Evolutionary conservation across 2,329 filamentous ascomycete genomes (phyloP).

Genomic region (Pseudogymnoascus sp.): DNA sequence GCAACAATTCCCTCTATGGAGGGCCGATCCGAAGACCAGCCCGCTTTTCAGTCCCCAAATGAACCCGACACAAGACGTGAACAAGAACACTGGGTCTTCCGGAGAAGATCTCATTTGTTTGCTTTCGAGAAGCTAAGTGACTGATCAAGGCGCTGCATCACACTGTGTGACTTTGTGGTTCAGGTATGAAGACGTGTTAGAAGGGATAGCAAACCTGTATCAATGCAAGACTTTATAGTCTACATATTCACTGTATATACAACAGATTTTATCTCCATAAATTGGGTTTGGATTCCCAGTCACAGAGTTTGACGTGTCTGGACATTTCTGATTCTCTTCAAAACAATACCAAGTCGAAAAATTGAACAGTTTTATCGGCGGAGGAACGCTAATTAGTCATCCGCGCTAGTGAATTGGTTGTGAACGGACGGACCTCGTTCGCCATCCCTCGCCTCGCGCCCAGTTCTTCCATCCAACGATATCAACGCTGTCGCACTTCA

Average conservation of each 20-base stretch:
- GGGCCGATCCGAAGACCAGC: constrained; percentile 27
- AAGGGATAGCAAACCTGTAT: neutral
- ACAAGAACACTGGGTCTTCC: constrained; percentile 35
- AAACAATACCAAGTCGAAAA: neutral
- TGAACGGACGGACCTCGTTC: neutral
- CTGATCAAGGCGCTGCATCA: constrained; percentile 31
- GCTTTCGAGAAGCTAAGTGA: constrained; percentile 37
- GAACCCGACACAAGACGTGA: constrained; percentile 40
- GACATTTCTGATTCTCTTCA: neutral
- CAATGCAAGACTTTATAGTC: neutral
- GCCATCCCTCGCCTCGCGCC: constrained; percentile 6
- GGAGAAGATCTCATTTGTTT: constrained; percentile 36
- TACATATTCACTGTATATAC: neutral
- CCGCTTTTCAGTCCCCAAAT: constrained; percentile 35
- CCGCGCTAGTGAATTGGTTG: constrained; percentile 3
- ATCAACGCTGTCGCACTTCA: neutral
- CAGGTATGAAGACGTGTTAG: neutral
- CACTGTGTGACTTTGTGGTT: neutral
- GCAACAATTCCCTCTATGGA: constrained; percentile 36
- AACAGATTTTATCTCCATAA: neutral
- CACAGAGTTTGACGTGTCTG: constrained; percentile 1
- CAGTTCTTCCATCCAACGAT: neutral
- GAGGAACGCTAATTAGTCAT: neutral
- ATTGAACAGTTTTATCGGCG: constrained; percentile 2
- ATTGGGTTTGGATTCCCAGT: neutral